phyloP scores from a whole-genome alignment of 2,329 filamentous ascomycete species.

The Colletotrichum sp. region DNA sequence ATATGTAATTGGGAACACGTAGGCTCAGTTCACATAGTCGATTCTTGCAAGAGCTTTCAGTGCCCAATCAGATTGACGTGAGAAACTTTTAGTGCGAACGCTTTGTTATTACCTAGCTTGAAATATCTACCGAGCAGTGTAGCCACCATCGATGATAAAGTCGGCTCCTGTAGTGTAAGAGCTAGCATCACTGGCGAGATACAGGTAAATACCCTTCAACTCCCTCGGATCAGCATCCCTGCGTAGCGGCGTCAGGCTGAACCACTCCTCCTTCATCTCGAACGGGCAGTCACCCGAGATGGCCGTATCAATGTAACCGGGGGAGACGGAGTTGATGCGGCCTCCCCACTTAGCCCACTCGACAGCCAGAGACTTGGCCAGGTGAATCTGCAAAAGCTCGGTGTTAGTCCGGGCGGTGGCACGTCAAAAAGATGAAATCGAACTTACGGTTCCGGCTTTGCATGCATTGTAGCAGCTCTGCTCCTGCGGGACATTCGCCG shows the following conservation, averaged over 20 bases:
- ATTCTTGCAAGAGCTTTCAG: no score
- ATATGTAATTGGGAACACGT: no score
- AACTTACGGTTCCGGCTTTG: slow-evolving; percentile 69
- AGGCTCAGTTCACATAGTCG: no score
- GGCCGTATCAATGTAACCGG: slow-evolving; percentile 42
- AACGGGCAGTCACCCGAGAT: slow-evolving; percentile 36
- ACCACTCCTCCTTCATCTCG: slow-evolving; percentile 39
- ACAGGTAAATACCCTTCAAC: slow-evolving; percentile 34
- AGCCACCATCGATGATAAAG: slow-evolving; percentile 34
- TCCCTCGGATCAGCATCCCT: slow-evolving; percentile 33
- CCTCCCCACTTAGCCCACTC: slow-evolving; percentile 29
- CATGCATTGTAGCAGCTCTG: slow-evolving; percentile 83
- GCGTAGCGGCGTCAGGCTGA: slow-evolving; percentile 32
- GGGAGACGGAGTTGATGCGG: slow-evolving; percentile 34
- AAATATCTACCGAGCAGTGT: slow-evolving; percentile 16
- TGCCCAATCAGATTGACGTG: no score
- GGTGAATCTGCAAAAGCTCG: slow-evolving; percentile 27
- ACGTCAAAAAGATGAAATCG: background rate
- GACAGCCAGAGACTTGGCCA: slow-evolving; percentile 34
- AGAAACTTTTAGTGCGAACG: no score
- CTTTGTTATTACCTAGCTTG: background rate
- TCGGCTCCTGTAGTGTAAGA: slow-evolving; percentile 36
- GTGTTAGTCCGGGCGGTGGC: background rate
- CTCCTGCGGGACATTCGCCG: slow-evolving; percentile 62
- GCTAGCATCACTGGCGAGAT: slow-evolving; percentile 35